A percentile compares a stretch with the other conserved stretches of the same genome.
phyloP scores from a whole-genome alignment of 768 basidiomycete species.

The Rhodotorula sphaerocarpa region DNA sequence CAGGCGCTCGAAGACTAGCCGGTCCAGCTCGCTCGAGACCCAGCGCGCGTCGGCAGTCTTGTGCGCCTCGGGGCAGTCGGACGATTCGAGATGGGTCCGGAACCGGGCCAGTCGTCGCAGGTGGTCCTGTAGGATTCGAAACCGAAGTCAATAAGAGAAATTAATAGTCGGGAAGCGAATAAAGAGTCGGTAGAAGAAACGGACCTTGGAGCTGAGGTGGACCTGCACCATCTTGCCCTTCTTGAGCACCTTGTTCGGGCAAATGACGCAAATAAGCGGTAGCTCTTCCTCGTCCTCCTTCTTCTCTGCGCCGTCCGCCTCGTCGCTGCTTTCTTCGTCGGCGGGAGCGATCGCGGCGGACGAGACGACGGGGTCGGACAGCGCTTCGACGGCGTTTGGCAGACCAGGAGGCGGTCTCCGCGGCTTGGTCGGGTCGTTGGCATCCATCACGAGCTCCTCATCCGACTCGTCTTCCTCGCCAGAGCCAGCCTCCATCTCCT shows the following conservation, averaged over 20 bases:
- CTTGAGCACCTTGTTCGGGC: constrained; percentile 35
- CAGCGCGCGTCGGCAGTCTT: constrained; percentile 26
- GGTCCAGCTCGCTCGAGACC: constrained; percentile 30
- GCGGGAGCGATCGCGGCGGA: constrained; percentile 2
- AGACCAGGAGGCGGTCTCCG: constrained; percentile 21
- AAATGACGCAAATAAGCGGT: constrained; percentile 32
- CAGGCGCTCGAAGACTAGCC: constrained; percentile 21
- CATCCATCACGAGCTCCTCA: background rate
- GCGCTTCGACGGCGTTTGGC: constrained; percentile 27
- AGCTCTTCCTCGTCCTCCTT: constrained; percentile 17
- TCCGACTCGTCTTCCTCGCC: background rate
- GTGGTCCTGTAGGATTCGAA: constrained; percentile 21
- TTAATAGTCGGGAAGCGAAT: background rate
- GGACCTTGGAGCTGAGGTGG: constrained; percentile 30
- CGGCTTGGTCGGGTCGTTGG: constrained; percentile 9
- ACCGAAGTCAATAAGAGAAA: background rate
- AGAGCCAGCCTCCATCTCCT: background rate
- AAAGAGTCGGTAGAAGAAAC: background rate
- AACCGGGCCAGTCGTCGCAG: constrained; percentile 27
- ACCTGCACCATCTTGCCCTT: constrained; percentile 31
- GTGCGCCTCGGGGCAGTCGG: constrained; percentile 13
- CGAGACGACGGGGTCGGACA: constrained; percentile 18
- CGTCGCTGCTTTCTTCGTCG: constrained; percentile 6
- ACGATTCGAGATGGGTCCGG: constrained; percentile 17
- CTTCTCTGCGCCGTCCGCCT: background rate